Conservation (phyloP, 108 stramenopile genomes). For the Pseudonitzschia multiseries region DNA sequence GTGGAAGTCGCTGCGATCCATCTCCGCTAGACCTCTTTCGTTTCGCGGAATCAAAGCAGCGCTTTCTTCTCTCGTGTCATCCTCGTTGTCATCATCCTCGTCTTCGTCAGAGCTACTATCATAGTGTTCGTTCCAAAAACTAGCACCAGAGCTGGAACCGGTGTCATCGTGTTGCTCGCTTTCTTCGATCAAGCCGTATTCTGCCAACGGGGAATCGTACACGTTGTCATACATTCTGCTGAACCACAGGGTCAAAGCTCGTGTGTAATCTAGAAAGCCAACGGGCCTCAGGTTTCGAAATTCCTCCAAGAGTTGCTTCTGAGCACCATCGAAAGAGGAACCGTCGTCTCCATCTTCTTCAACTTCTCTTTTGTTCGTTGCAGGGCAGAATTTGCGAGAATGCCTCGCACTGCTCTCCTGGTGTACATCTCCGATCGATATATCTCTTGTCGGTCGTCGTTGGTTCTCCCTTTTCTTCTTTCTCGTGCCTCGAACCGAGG, state of each 20-base stretch:
- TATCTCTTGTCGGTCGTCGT: too few species aligned
- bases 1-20: too few species aligned
- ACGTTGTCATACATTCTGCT: neutral
- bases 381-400: neutral
- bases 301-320: conserved; percentile 52
- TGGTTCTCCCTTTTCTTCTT: neutral
- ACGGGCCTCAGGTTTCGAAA: conserved; percentile 68
- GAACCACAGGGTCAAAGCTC: conserved; percentile 1
- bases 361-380: neutral
- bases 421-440: too few species aligned
- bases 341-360: neutral
- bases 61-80: too few species aligned
- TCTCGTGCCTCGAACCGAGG: neutral
- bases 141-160: neutral
- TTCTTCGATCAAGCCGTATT: conserved; percentile 32
- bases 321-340: conserved; percentile 6
- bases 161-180: conserved; percentile 10
- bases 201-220: neutral
- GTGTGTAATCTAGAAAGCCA: conserved; percentile 7
- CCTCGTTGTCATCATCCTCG: neutral
- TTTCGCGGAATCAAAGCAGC: too few species aligned
- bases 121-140: conserved; percentile 35
- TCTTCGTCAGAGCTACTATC: conserved; percentile 74
- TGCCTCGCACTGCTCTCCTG: too few species aligned
- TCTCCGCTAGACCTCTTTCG: too few species aligned